Evolutionary conservation across 2,329 filamentous ascomycete species (phyloP).

Genomic region (Waltergamsia citrina): DNA sequence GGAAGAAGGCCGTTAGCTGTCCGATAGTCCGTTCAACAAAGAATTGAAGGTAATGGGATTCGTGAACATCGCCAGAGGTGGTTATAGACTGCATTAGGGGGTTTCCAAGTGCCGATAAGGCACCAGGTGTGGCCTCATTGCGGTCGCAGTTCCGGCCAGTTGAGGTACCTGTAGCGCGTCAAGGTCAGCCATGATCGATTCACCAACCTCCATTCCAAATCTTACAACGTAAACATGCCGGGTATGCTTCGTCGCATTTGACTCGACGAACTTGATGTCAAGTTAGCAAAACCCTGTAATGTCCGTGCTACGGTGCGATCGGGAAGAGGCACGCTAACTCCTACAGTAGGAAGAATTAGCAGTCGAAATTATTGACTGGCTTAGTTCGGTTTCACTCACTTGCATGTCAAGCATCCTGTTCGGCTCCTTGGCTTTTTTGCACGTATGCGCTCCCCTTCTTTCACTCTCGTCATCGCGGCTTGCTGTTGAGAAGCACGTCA

Average conservation of each 20-base stretch:
- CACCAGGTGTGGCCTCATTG: neutral
- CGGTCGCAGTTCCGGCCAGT: neutral
- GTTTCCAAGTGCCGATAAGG: neutral
- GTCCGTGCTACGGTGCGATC: neutral
- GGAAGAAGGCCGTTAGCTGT: neutral
- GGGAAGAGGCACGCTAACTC: neutral
- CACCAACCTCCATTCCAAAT: neutral
- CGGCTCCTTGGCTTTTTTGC: neutral
- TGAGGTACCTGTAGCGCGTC: neutral
- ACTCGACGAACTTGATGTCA: conserved; percentile 1
- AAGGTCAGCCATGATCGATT: neutral
- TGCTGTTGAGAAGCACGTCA: neutral
- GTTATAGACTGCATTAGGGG: neutral
- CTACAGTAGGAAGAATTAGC: neutral
- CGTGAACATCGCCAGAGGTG: neutral
- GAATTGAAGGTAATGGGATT: neutral
- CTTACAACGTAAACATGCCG: conserved; percentile 1
- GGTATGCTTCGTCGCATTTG: conserved; percentile 4
- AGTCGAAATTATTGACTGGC: neutral
- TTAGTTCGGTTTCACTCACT: neutral
- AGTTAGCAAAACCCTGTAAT: neutral
- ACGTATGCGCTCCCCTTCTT: neutral
- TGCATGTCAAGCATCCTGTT: neutral
- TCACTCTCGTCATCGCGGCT: neutral
- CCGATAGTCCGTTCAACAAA: neutral